Evolutionary conservation across 176 grass and related monocot species (phyloP).

Genomic region (Canna indica): DNA sequence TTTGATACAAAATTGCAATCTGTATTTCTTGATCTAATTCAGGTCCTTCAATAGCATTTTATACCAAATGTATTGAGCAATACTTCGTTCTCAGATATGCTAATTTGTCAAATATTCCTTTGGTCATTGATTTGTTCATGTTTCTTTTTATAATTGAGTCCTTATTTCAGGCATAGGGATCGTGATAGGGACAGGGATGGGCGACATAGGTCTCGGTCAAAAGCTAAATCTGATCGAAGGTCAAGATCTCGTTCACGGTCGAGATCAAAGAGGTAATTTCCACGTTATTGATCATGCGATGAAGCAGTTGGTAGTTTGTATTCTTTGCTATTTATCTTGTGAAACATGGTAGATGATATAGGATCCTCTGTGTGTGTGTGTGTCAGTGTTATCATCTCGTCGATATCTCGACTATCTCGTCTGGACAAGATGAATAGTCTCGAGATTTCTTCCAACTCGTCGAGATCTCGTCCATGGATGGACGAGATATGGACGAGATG

Average conservation of each 20-base stretch:
- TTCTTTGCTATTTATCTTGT: neutral
- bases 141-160: neutral
- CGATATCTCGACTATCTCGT: too few relatives aligned
- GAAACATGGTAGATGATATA: too few relatives aligned
- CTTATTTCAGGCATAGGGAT: constrained; percentile 48
- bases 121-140: neutral
- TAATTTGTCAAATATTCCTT: neutral
- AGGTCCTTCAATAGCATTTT: neutral
- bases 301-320: neutral
- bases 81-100: neutral
- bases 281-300: neutral
- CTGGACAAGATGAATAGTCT: too few relatives aligned
- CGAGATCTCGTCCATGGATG: too few relatives aligned
- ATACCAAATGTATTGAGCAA: neutral
- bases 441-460: too few relatives aligned
- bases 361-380: too few relatives aligned
- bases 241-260: constrained; percentile 63
- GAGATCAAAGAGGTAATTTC: constrained; percentile 59
- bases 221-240: constrained; percentile 40
- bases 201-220: constrained; percentile 56
- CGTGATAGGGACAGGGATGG: constrained; percentile 45
- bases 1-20: neutral
- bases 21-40: neutral
- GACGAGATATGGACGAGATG: too few relatives aligned
- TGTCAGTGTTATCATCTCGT: too few relatives aligned